Percentiles rank a stretch among this genome's conserved stretches.
phyloP scores from a whole-genome alignment of 75 land plant genomes.

The Pinus tabuliformis region DNA sequence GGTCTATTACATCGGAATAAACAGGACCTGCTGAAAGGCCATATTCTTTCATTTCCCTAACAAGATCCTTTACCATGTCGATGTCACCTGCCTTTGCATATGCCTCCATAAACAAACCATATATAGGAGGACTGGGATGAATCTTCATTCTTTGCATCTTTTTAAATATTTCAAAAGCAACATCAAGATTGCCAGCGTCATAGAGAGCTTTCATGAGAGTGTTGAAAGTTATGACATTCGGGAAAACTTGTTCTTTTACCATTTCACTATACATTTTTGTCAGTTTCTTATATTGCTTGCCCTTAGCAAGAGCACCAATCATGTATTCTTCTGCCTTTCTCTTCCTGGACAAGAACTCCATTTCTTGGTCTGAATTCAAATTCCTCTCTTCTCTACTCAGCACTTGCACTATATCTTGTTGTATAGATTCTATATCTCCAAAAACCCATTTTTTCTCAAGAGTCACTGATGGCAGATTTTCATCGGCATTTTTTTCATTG shows the following conservation, averaged over 20 bases:
- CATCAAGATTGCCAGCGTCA: neutral
- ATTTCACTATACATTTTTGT: neutral
- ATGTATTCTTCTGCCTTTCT: too few relatives aligned
- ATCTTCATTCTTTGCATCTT: neutral
- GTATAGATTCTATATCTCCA: too few relatives aligned
- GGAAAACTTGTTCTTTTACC: neutral
- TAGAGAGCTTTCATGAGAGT: neutral
- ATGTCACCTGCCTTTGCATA: neutral
- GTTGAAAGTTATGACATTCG: neutral
- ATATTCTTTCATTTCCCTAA: neutral
- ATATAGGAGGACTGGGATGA: neutral
- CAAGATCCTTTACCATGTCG: neutral
- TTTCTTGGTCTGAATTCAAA: too few relatives aligned
- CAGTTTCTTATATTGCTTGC: neutral
- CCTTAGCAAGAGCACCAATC: slow-evolving; percentile 7
- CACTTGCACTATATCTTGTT: too few relatives aligned
- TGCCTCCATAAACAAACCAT: neutral
- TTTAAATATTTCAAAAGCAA: neutral
- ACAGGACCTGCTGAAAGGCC: neutral
- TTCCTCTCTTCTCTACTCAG: too few relatives aligned
- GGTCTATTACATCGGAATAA: neutral
- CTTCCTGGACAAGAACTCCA: too few relatives aligned
- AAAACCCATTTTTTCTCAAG: too few relatives aligned
- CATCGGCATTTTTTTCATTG: too few relatives aligned
- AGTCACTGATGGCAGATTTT: too few relatives aligned